These are phyloP conservation scores for Breynia disticha DNA, from an alignment of 441 rosid genomes.

Conservation along the genomic window DNA sequence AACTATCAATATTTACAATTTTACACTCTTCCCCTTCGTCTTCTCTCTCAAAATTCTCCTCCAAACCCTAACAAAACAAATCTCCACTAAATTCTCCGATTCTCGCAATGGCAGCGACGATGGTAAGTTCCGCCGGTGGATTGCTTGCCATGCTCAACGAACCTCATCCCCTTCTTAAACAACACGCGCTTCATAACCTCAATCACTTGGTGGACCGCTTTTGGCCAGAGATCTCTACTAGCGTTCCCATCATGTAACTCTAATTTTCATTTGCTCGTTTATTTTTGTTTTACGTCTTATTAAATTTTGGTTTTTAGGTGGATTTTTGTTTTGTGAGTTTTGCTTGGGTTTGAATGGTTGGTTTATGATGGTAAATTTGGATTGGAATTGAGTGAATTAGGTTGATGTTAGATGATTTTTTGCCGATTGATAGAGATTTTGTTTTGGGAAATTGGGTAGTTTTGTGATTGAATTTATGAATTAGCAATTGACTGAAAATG, in stretches of 20 bases:
- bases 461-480: no score
- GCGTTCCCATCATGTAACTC: conserved; percentile 80
- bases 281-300: not conserved
- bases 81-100: not conserved
- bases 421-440: no score
- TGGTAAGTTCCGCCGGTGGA: conserved; percentile 90
- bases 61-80: no score
- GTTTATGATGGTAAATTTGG: no score
- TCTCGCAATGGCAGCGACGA: conserved; percentile 46
- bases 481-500: no score
- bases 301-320: conserved; percentile 6
- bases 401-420: no score
- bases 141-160: conserved; percentile 92
- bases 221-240: conserved; percentile 99
- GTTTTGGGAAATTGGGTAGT: no score
- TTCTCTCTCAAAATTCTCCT: no score
- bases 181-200: conserved; percentile 77
- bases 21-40: no score
- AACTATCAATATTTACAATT: no score
- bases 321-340: conserved; percentile 1
- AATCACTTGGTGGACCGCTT: conserved; percentile 75
- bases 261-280: not conserved
- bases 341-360: no score
- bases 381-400: no score
- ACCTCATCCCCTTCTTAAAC: conserved; percentile 67